phyloP scores from a whole-genome alignment of 768 basidiomycete species.

The Lentinula boryana region DNA sequence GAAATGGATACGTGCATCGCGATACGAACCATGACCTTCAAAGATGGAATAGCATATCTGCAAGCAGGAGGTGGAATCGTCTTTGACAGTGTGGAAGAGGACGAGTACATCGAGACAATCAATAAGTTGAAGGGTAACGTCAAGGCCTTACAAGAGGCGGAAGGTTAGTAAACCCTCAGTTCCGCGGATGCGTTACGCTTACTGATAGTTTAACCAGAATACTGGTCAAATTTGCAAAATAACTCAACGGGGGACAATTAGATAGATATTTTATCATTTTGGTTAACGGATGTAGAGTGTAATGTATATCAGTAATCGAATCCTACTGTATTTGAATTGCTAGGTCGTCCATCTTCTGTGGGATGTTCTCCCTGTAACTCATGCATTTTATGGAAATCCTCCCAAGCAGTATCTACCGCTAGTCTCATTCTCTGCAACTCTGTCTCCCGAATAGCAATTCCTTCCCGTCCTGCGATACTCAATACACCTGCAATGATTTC shows the following conservation, averaged over 20 bases:
- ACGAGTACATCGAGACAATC: slow-evolving; percentile 94
- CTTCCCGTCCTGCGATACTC: slow-evolving; percentile 80
- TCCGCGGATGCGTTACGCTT: slow-evolving; percentile 13
- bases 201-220: slow-evolving; percentile 33
- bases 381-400: slow-evolving; percentile 4
- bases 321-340: background rate
- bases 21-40: slow-evolving; percentile 97
- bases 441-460: slow-evolving; percentile 43
- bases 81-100: slow-evolving; percentile 93
- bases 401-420: slow-evolving; percentile 13
- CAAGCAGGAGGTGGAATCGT: slow-evolving; percentile 98
- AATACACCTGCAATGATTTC: slow-evolving; percentile 88
- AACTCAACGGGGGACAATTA: slow-evolving; percentile 24
- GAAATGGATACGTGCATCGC: slow-evolving; percentile 99
- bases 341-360: background rate
- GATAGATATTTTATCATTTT: background rate
- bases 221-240: slow-evolving; percentile 66
- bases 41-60: slow-evolving; percentile 84
- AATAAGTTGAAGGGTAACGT: slow-evolving; percentile 91
- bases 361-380: slow-evolving; percentile 6
- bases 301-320: background rate
- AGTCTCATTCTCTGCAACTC: slow-evolving; percentile 21
- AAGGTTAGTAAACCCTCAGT: slow-evolving; percentile 50
- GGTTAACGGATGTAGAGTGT: background rate
- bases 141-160: slow-evolving; percentile 78